Conservation (phyloP, 345 rosid species). For the Eucalyptus sideroxylon region DNA sequence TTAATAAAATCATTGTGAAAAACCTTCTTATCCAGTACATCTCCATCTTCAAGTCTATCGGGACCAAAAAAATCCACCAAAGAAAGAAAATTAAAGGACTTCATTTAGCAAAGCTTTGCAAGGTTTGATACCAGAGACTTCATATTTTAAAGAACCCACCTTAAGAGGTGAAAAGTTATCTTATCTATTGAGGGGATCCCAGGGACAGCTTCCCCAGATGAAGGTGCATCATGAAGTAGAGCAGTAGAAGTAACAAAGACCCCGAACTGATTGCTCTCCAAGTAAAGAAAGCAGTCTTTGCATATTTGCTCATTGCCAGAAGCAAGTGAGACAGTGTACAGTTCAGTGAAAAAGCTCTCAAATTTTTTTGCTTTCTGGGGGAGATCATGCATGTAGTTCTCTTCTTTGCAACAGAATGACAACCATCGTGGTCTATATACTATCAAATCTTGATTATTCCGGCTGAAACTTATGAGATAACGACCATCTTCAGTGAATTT, state of each 20-base stretch:
- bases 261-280: constrained; percentile 57
- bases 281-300: constrained; percentile 84
- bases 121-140: not conserved
- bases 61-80: not conserved
- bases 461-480: constrained; percentile 81
- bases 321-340: constrained; percentile 64
- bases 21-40: constrained; percentile 67
- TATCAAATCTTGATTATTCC: constrained; percentile 73
- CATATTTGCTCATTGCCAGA: constrained; percentile 74
- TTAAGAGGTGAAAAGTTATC: constrained; percentile 70
- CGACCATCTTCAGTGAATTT: constrained; percentile 95
- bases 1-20: constrained; percentile 77
- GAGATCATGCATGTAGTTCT: constrained; percentile 38
- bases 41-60: constrained; percentile 79
- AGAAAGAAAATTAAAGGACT: not conserved
- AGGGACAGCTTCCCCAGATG: constrained; percentile 53
- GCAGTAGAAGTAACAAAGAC: constrained; percentile 87
- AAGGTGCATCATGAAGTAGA: constrained; percentile 72
- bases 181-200: constrained; percentile 84
- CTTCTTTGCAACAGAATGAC: constrained; percentile 52
- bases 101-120: not conserved
- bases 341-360: constrained; percentile 80
- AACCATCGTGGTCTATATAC: constrained; percentile 89
- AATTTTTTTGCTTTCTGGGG: constrained; percentile 60
- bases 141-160: constrained; percentile 17